These are phyloP conservation scores for Puccinellia tenuiflora DNA, from an alignment of 176 grass and related monocot genomes.

Conservation along the genomic window DNA sequence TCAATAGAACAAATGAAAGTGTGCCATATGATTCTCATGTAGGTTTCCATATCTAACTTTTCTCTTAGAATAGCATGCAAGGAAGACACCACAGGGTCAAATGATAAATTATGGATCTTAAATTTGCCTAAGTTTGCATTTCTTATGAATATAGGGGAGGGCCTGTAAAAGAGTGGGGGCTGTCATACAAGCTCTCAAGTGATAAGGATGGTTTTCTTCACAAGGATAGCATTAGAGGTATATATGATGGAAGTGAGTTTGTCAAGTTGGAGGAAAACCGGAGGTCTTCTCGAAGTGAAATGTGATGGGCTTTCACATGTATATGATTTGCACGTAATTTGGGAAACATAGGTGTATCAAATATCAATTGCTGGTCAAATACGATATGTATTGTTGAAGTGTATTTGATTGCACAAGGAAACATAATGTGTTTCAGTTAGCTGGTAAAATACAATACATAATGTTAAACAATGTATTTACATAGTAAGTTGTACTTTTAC, in stretches of 20 bases:
- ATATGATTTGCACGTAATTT: not conserved
- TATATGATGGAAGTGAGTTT: constrained; percentile 68
- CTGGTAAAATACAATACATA: not conserved
- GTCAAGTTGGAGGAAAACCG: constrained; percentile 41
- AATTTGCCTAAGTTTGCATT: not conserved
- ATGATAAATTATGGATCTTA: not conserved
- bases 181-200: constrained; percentile 36
- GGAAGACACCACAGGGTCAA: not conserved
- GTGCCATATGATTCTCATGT: not conserved
- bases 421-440: not conserved
- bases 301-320: not conserved
- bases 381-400: not conserved
- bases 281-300: constrained; percentile 13
- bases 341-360: not conserved
- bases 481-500: not conserved
- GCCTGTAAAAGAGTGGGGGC: constrained; percentile 36
- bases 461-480: not conserved
- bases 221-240: constrained; percentile 41
- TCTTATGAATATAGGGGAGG: constrained; percentile 18
- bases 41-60: not conserved
- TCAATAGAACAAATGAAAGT: not conserved
- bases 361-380: not conserved
- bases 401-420: not conserved
- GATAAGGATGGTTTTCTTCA: constrained; percentile 58
- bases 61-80: not conserved